Evolutionary conservation across 1,139 yeast genomes (phyloP).

Genomic region (Blastobotrys aristatus): DNA sequence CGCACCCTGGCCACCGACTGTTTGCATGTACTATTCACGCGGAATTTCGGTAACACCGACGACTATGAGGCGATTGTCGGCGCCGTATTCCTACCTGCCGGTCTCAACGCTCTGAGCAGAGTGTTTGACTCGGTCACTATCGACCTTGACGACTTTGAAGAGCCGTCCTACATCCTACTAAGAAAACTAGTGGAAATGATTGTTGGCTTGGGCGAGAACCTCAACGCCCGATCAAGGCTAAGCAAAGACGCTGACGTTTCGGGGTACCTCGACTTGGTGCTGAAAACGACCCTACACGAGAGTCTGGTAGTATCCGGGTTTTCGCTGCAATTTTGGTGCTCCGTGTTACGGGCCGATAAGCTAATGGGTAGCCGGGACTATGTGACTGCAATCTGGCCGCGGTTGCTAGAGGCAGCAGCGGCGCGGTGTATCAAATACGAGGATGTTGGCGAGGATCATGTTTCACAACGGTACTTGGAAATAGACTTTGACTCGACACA

Average conservation of each 20-base stretch:
- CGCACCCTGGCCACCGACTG: conserved; percentile 88
- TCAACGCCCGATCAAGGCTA: conserved; percentile 40
- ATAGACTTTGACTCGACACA: conserved; percentile 85
- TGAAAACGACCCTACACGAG: conserved; percentile 76
- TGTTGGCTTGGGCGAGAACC: conserved; percentile 78
- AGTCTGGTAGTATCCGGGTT: conserved; percentile 88
- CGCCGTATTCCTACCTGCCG: conserved; percentile 66
- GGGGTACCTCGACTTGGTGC: conserved; percentile 65
- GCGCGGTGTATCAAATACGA: conserved; percentile 72
- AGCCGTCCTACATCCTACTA: conserved; percentile 65
- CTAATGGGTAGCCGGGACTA: conserved; percentile 42
- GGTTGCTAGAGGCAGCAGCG: conserved; percentile 69
- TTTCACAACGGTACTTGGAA: conserved; percentile 61
- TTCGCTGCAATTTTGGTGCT: conserved; percentile 92
- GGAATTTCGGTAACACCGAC: conserved; percentile 62
- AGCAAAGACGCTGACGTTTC: conserved; percentile 52
- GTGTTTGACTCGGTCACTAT: conserved; percentile 61
- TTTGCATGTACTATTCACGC: conserved; percentile 78
- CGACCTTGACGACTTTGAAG: conserved; percentile 77
- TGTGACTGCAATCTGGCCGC: conserved; percentile 52
- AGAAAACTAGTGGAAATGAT: conserved; percentile 93
- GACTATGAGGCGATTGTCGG: conserved; percentile 82
- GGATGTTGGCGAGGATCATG: conserved; percentile 59
- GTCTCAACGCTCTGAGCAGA: conserved; percentile 58
- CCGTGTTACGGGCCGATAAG: conserved; percentile 77